A percentile compares a stretch with the other conserved stretches of the same genome.
phyloP scores from a whole-genome alignment of 2,329 filamentous ascomycete species.

The Fusarium sp. region DNA sequence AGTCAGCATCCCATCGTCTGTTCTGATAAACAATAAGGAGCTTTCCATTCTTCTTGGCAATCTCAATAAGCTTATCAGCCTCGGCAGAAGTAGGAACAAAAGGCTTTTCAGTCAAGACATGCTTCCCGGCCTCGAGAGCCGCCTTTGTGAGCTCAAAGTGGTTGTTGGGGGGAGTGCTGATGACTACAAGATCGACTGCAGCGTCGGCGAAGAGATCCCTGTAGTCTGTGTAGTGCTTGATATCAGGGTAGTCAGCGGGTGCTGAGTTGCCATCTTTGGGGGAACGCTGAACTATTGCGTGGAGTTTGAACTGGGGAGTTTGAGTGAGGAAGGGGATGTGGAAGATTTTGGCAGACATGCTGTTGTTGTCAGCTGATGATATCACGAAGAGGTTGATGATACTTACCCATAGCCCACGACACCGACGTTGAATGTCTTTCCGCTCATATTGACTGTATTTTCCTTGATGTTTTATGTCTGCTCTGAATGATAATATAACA shows the following conservation, averaged over 20 bases:
- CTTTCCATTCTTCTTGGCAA: constrained; percentile 60
- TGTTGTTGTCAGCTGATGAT: constrained; percentile 41
- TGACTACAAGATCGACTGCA: constrained; percentile 72
- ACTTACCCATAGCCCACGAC: constrained; percentile 61
- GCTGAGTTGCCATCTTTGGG: constrained; percentile 72
- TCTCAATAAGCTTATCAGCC: constrained; percentile 67
- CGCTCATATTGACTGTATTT: constrained; percentile 40
- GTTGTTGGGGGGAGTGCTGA: constrained; percentile 75
- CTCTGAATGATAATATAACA: no score
- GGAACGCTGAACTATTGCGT: constrained; percentile 78
- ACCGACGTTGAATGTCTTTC: constrained; percentile 58
- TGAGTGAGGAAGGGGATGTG: constrained; percentile 80
- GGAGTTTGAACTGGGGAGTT: constrained; percentile 70
- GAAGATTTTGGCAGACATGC: constrained; percentile 77
- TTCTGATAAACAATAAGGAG: constrained; percentile 78
- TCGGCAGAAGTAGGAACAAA: constrained; percentile 77
- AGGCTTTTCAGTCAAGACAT: constrained; percentile 84
- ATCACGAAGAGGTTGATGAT: constrained; percentile 1
- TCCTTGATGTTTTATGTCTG: not conserved
- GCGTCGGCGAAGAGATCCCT: constrained; percentile 71
- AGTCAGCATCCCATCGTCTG: constrained; percentile 81
- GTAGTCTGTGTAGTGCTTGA: constrained; percentile 69
- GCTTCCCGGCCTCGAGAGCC: constrained; percentile 74
- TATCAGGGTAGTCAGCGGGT: constrained; percentile 69
- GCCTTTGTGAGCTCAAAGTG: constrained; percentile 72